These are phyloP conservation scores for Phaeoacremonium minimum DNA, from an alignment of 2,329 filamentous ascomycete species.

Conservation along the genomic window DNA sequence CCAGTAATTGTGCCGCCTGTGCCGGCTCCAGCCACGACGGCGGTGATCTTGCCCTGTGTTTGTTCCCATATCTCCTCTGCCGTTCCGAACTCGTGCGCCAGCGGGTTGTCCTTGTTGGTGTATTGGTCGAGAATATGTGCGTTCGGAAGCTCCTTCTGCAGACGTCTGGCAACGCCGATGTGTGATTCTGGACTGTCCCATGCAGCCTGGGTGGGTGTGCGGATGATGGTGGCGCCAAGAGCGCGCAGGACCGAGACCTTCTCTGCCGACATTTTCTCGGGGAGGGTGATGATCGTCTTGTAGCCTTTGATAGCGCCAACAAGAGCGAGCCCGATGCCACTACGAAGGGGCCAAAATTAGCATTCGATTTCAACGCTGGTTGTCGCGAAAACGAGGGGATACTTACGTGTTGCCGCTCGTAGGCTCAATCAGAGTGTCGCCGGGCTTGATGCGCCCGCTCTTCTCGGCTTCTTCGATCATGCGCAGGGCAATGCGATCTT, in stretches of 20 bases:
- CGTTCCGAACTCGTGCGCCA: constrained; percentile 90
- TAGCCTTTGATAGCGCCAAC: constrained; percentile 96
- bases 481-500: constrained; percentile 90
- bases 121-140: constrained; percentile 98
- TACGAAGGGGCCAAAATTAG: constrained; percentile 13
- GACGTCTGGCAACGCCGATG: constrained; percentile 85
- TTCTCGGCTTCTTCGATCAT: constrained; percentile 97
- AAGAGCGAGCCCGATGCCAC: constrained; percentile 87
- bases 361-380: constrained; percentile 10
- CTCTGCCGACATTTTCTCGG: constrained; percentile 98
- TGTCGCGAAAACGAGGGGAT: constrained; percentile 19
- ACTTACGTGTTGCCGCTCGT: constrained; percentile 87
- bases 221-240: constrained; percentile 93
- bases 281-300: constrained; percentile 96
- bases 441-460: constrained; percentile 89
- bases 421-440: constrained; percentile 95
- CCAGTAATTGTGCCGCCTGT: constrained; percentile 96
- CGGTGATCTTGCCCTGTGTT: constrained; percentile 76
- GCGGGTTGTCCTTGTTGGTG: constrained; percentile 83
- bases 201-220: constrained; percentile 92
- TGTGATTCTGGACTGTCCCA: constrained; percentile 94
- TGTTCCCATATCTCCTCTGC: constrained; percentile 96
- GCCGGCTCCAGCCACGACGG: constrained; percentile 85
- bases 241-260: constrained; percentile 94
- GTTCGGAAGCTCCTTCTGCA: constrained; percentile 94